Conservation (phyloP, 805 yeast genomes). For the Scheffersomyces spartinae region DNA sequence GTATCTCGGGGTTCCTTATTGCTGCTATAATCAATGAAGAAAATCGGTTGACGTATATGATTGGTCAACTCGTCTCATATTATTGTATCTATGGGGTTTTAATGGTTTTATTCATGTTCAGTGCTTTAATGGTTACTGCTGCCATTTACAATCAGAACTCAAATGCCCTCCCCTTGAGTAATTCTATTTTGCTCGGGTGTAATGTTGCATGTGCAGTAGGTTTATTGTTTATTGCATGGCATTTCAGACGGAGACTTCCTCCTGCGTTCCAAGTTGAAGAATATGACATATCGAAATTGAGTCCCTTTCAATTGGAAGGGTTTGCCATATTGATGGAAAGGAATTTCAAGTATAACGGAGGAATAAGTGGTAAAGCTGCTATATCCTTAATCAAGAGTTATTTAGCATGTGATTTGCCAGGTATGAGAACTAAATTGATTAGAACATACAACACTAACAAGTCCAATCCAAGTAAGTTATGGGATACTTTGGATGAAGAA, state of each 20-base stretch:
- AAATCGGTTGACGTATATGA: conserved; percentile 6
- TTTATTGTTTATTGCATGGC: conserved; percentile 4
- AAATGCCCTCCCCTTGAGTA: conserved; percentile 1
- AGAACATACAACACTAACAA: conserved; percentile 7
- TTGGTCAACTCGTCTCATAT: conserved; percentile 6
- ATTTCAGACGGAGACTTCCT: conserved; percentile 4
- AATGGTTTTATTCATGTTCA: conserved; percentile 1
- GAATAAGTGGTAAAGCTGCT: conserved; percentile 9
- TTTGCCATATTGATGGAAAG: conserved; percentile 9
- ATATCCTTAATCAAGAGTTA: conserved; percentile 10
- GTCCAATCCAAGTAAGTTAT: background rate
- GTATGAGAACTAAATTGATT: conserved; percentile 7
- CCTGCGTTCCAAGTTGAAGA: conserved; percentile 7
- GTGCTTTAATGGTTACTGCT: conserved; percentile 4
- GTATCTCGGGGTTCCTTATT: conserved; percentile 5
- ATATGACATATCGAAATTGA: conserved; percentile 6
- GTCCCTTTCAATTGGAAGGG: conserved; percentile 8
- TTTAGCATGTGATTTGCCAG: conserved; percentile 4
- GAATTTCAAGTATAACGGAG: conserved; percentile 9
- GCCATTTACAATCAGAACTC: background rate
- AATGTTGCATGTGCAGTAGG: conserved; percentile 3
- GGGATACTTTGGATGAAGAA: conserved; percentile 5
- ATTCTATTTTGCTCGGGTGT: conserved; percentile 6
- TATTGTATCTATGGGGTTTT: conserved; percentile 2
- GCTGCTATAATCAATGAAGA: conserved; percentile 4